Percentiles rank a stretch among this genome's conserved stretches.
phyloP scores from a whole-genome alignment of 768 basidiomycete species.

The Rhodosporidiobolus odoratus region DNA sequence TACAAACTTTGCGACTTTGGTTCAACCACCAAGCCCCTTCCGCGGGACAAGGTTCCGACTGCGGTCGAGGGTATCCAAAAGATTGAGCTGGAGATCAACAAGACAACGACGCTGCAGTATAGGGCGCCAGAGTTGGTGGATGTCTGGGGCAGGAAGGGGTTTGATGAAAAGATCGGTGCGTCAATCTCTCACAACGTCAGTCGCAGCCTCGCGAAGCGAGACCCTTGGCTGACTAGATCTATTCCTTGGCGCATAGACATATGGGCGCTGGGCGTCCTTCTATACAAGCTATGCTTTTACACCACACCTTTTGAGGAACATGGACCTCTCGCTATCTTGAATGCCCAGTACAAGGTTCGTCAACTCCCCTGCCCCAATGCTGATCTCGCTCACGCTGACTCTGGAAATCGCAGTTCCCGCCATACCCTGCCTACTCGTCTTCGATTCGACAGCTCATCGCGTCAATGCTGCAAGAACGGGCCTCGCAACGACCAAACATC shows the following conservation, averaged over 20 bases:
- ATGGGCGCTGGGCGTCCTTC: constrained; percentile 92
- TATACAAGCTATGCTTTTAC: constrained; percentile 99
- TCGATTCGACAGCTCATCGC: constrained; percentile 48
- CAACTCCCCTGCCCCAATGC: constrained; percentile 69
- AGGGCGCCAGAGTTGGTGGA: constrained; percentile 99
- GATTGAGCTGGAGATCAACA: constrained; percentile 83
- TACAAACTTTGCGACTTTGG: constrained; percentile 99
- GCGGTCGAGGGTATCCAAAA: constrained; percentile 76
- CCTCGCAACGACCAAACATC: constrained; percentile 73
- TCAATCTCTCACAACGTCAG: background rate
- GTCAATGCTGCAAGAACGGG: constrained; percentile 89
- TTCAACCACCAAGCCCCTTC: constrained; percentile 67
- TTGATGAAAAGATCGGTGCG: constrained; percentile 74
- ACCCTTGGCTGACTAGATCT: background rate
- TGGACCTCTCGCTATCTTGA: constrained; percentile 89
- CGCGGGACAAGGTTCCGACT: constrained; percentile 60
- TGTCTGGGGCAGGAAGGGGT: constrained; percentile 68
- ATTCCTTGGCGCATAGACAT: constrained; percentile 57
- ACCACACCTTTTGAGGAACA: constrained; percentile 99
- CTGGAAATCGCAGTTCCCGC: constrained; percentile 20
- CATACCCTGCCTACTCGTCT: constrained; percentile 33
- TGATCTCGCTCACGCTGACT: constrained; percentile 72
- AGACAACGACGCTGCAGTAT: constrained; percentile 95
- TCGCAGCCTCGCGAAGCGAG: constrained; percentile 10
- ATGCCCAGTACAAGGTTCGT: constrained; percentile 73